Percentiles rank a stretch among this genome's conserved stretches.
phyloP scores from a whole-genome alignment of 2,329 filamentous ascomycete genomes.

The Immersiporthe knoxdaviesiana region DNA sequence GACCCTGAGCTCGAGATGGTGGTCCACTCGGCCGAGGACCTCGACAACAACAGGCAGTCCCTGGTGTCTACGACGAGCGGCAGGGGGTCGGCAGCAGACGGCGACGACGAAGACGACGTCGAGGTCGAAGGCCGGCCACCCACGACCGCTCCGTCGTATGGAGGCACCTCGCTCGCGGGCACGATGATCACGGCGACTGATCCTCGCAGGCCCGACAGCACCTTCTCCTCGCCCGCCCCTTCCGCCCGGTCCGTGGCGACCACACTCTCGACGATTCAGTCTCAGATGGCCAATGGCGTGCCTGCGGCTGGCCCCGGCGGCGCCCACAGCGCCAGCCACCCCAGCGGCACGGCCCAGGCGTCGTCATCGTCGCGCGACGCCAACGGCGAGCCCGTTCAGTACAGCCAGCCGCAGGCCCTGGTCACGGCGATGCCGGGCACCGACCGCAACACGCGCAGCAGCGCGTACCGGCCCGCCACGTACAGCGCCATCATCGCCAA shows the following conservation, averaged over 20 bases:
- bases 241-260: constrained; percentile 81
- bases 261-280: constrained; percentile 84
- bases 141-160: constrained; percentile 75
- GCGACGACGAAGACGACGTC: constrained; percentile 3
- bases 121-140: constrained; percentile 53
- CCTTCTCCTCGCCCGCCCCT: constrained; percentile 81
- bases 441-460: constrained; percentile 31
- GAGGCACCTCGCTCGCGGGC: constrained; percentile 67
- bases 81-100: constrained; percentile 12
- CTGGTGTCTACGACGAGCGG: constrained; percentile 23
- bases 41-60: constrained; percentile 26
- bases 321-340: constrained; percentile 34
- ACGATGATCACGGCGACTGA: constrained; percentile 73
- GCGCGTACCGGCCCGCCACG: constrained; percentile 64
- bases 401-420: constrained; percentile 66
- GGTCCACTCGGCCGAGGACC: constrained; percentile 29
- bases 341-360: constrained; percentile 48
- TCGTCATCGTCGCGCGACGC: constrained; percentile 42
- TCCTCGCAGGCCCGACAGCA: constrained; percentile 70
- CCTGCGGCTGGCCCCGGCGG: constrained; percentile 41
- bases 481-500: constrained; percentile 81
- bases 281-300: constrained; percentile 62
- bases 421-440: constrained; percentile 70
- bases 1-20: constrained; percentile 6
- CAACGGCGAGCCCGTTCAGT: constrained; percentile 55